Evolutionary conservation across 208 protist species (phyloP), one percentile per base, ranked within the genome.

Genomic region (Crithidia brevicula): DNA sequence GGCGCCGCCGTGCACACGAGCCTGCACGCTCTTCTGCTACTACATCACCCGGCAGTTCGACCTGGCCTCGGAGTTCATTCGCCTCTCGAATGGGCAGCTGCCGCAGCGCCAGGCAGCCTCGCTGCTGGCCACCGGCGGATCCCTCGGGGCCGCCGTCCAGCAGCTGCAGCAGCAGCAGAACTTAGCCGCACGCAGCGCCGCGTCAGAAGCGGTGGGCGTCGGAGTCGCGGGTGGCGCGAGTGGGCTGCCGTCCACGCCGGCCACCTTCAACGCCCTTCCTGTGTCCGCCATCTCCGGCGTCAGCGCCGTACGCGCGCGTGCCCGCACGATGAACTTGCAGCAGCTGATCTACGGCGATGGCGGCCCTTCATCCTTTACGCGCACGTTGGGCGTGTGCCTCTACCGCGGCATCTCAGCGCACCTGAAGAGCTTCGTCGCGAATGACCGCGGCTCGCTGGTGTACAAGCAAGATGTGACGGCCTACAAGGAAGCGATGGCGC

Each of bases 401-500:
- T 96, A 92, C 59, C 85, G 83, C 20, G 91, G 91, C 30, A 89
- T 96, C 65, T 34, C 74, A 3, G 75, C 79, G 2, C 91, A 96
- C 64, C 66, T 96, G 33, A 93, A 90, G 72, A 67, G 72, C 16
- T 90, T 94, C 50, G 46, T 50, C 6, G 87, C 80, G 31, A 93
- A 86, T 40, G 86, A 94, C 54, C 77, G 82, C 20, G 91, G 91
- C 4, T 86, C 86, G 30, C 63, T 96, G 36, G 75, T 96, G 28
- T 96, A 94, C 68, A 96, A 96, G 74, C 91, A 94, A 51, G 91
- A 96, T 50, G 88, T 96, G 28, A 96, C 86, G 18, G 91, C 87
- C 28, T 96, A 94, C 74, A 89, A 85, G 74, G 88, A 93, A 72
- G 82, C 84, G 15, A 89, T 96, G 88, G 54, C 50, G 10, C 91